A percentile compares a stretch with the other conserved stretches of the same genome.
These are phyloP conservation scores for Alternaria sp. DNA, from an alignment of 2,329 filamentous ascomycete genomes.

Conservation along the genomic window DNA sequence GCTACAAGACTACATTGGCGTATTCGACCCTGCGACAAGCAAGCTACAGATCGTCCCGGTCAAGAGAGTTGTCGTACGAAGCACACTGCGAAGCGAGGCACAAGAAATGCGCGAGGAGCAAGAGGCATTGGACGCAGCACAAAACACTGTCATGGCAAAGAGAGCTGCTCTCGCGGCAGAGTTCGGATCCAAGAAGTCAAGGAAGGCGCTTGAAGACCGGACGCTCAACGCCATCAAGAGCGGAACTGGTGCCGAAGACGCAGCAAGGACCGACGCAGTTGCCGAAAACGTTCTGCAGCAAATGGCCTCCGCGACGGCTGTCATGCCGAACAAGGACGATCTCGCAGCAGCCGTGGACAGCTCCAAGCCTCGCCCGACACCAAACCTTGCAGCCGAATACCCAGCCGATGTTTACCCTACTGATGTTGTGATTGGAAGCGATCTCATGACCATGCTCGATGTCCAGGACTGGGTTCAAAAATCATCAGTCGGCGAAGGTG, in stretches of 20 bases:
- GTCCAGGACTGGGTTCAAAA: slow-evolving; percentile 78
- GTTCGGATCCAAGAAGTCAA: slow-evolving; percentile 86
- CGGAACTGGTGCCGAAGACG: slow-evolving; percentile 15
- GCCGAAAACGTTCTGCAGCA: slow-evolving; percentile 62
- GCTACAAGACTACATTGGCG: slow-evolving; percentile 66
- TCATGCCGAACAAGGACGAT: slow-evolving; percentile 71
- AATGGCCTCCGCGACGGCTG: slow-evolving; percentile 66
- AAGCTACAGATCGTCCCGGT: slow-evolving; percentile 61
- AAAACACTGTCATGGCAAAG: slow-evolving; percentile 60
- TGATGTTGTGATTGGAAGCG: slow-evolving; percentile 69
- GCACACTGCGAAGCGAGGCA: slow-evolving; percentile 54
- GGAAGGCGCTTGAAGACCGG: slow-evolving; percentile 74
- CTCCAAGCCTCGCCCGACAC: slow-evolving; percentile 74
- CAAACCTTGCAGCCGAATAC: slow-evolving; percentile 70
- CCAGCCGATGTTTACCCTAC: slow-evolving; percentile 77
- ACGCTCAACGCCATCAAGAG: slow-evolving; percentile 72
- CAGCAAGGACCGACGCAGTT: slow-evolving; percentile 28
- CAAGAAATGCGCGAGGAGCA: slow-evolving; percentile 49
- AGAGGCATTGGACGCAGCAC: slow-evolving; percentile 33
- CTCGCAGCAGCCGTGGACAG: slow-evolving; percentile 69
- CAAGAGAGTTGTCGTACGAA: slow-evolving; percentile 63
- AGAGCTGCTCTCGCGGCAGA: slow-evolving; percentile 75
- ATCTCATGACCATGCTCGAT: slow-evolving; percentile 70
- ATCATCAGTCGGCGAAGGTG: slow-evolving; percentile 63
- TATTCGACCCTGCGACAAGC: slow-evolving; percentile 62